These are phyloP conservation scores for Ambispora gerdemannii DNA, from an alignment of 192 early-diverging fungal species.

Conservation along the genomic window DNA sequence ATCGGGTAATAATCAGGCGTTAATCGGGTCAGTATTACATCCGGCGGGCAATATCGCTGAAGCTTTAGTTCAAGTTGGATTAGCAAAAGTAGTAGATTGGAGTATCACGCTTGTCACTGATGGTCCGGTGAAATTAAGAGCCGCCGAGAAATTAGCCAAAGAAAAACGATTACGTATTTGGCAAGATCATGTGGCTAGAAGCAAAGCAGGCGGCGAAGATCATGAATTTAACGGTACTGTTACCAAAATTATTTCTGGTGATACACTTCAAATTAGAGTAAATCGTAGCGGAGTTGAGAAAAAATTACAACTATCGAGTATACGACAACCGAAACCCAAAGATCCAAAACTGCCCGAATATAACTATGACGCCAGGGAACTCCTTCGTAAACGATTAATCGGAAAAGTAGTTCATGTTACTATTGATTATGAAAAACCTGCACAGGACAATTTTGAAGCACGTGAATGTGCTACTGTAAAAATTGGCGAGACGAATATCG, in stretches of 20 bases:
- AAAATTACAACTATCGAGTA: slow-evolving; percentile 44
- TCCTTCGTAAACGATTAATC: slow-evolving; percentile 81
- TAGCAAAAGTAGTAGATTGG: slow-evolving; percentile 88
- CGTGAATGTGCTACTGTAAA: slow-evolving; percentile 86
- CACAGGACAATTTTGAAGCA: slow-evolving; percentile 77
- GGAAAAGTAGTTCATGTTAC: slow-evolving; percentile 71
- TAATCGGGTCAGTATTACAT: slow-evolving; percentile 76
- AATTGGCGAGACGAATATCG: slow-evolving; percentile 58
- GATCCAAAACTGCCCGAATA: slow-evolving; percentile 76
- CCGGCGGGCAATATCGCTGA: slow-evolving; percentile 93
- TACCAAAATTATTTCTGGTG: slow-evolving; percentile 46
- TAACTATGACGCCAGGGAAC: slow-evolving; percentile 85
- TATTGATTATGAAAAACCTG: slow-evolving; percentile 90
- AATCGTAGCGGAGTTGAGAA: slow-evolving; percentile 33
- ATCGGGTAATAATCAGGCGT: slow-evolving; percentile 60
- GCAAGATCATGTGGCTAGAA: slow-evolving; percentile 64
- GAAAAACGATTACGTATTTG: slow-evolving; percentile 83
- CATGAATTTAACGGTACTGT: slow-evolving; percentile 52
- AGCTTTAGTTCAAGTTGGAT: slow-evolving; percentile 70
- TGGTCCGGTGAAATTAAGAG: slow-evolving; percentile 64
- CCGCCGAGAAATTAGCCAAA: slow-evolving; percentile 78
- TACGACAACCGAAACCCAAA: slow-evolving; percentile 45
- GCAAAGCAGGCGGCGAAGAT: slow-evolving; percentile 48
- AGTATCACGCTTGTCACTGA: slow-evolving; percentile 73
- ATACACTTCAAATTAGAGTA: slow-evolving; percentile 46